These are phyloP conservation scores for Immersiella caudata DNA, from an alignment of 495 filamentous ascomycete genomes.

Conservation along the genomic window DNA sequence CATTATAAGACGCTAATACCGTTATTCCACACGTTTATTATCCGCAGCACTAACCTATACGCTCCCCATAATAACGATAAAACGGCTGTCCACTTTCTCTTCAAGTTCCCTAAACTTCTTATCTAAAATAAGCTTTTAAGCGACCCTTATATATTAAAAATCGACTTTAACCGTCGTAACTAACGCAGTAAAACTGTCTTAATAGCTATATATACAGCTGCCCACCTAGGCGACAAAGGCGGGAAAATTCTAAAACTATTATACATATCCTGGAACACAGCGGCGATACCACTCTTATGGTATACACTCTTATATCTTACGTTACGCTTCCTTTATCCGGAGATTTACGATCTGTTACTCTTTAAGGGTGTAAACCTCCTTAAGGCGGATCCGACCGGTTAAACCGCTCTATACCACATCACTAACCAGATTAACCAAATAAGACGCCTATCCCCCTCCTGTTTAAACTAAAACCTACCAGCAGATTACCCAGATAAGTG, in stretches of 20 bases:
- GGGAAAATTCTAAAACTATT: conserved; percentile 12
- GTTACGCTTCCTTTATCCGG: conserved; percentile 23
- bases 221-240: not conserved
- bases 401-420: conserved; percentile 22
- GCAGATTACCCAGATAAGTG: not conserved
- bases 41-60: conserved; percentile 29
- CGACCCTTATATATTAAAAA: conserved; percentile 11
- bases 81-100: conserved; percentile 28
- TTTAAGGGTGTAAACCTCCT: conserved; percentile 18
- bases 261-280: conserved; percentile 26
- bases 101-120: conserved; percentile 21
- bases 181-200: conserved; percentile 28
- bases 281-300: conserved; percentile 23
- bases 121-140: conserved; percentile 22
- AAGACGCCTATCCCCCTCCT: not conserved
- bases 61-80: conserved; percentile 22
- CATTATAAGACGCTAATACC: not conserved
- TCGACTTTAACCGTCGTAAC: conserved; percentile 34
- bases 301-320: conserved; percentile 32
- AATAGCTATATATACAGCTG: conserved; percentile 22
- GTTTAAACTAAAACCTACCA: not conserved
- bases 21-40: conserved; percentile 25
- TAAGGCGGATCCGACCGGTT: conserved; percentile 22
- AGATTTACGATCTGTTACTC: conserved; percentile 11
- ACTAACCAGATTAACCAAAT: not conserved